Conservation (phyloP, 345 rosid genomes). For the Eucalyptus tenuipes region DNA sequence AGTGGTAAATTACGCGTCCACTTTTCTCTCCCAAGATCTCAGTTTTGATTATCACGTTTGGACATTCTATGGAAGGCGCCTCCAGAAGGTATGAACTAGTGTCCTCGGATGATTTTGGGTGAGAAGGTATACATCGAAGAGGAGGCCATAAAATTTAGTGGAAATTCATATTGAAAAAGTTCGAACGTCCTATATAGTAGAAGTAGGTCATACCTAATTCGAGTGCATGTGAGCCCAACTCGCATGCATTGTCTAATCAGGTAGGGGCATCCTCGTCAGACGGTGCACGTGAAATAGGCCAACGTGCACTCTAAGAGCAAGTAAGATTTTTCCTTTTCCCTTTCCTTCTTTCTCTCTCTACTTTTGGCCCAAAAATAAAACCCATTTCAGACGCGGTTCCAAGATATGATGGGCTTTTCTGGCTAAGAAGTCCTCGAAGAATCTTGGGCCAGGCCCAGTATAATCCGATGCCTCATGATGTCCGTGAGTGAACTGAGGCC, state of each 20-base stretch:
- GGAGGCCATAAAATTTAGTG: not conserved
- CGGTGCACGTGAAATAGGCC: not conserved
- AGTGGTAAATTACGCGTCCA: not conserved
- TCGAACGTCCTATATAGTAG: not conserved
- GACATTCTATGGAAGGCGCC: not conserved
- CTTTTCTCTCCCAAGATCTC: not conserved
- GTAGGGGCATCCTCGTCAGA: not conserved
- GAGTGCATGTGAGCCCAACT: not conserved
- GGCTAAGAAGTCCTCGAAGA: not conserved
- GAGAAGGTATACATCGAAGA: not conserved
- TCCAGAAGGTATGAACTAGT: not conserved
- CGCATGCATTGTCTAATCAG: not conserved
- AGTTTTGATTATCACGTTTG: not conserved
- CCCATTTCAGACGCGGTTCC: not conserved
- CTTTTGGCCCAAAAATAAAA: not conserved
- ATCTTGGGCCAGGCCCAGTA: not conserved
- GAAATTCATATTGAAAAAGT: not conserved
- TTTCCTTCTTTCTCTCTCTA: not conserved
- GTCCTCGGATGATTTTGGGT: not conserved
- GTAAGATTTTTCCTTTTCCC: not conserved
- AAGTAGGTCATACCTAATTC: not conserved
- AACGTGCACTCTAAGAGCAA: not conserved
- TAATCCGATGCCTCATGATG: not conserved
- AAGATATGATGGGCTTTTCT: not conserved
- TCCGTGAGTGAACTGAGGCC: not conserved